Base-by-base conservation (phyloP, 148 eudicot genomes). In the Polygonum aviculare region DNA sequence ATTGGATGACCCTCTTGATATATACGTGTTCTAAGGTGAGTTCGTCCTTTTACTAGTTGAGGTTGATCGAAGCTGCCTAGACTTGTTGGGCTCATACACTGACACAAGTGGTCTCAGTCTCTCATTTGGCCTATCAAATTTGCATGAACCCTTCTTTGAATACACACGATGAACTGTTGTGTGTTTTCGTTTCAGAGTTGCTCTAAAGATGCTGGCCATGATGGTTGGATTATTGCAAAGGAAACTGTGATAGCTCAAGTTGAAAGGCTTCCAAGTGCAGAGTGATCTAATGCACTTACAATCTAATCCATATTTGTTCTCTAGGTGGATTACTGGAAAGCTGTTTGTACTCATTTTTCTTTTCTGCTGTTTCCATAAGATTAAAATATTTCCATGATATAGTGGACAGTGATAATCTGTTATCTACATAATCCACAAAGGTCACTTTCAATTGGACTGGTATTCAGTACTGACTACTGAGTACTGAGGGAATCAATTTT, bases 1-100 rank as follows among this genome's bases (percentile, higher is more conserved):
- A 83, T 82, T 94, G 98, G 98, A 81, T 92, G 89, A 94, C 97
- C 33, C 78, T 94, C 74, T 63, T 92, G 35, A 82, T 94, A 48
- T 90, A 86, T 78, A 89, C 96, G 50, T 94, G 98, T 82, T 89
- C 96, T 40, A 78, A 78, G 89, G 98, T 94, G 78, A 81, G 90
- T 36, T 45, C 8, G 19, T 6, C 21, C 21, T 47, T 59, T 62
- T n/a, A 6, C 8, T 50, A 44, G 39, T 1, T 79, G 0, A 5
- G 54, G n/a, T 47, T 21, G 15, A 41, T 15, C 10, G 8, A 31
- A n/a, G 22, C 14, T 50, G 62, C 22, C 62, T 6, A 35, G 18
- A 18, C 59, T 63, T 26, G 31, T 26, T 1, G 52, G 40, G 39
- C 59, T 72, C 33, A 5, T 44, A 12, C 31, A 26, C 0, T 26